Evolutionary conservation across 2,329 filamentous ascomycete genomes (phyloP), one percentile per base, ranked within the genome.

Genomic region (Cadophora malorum): DNA sequence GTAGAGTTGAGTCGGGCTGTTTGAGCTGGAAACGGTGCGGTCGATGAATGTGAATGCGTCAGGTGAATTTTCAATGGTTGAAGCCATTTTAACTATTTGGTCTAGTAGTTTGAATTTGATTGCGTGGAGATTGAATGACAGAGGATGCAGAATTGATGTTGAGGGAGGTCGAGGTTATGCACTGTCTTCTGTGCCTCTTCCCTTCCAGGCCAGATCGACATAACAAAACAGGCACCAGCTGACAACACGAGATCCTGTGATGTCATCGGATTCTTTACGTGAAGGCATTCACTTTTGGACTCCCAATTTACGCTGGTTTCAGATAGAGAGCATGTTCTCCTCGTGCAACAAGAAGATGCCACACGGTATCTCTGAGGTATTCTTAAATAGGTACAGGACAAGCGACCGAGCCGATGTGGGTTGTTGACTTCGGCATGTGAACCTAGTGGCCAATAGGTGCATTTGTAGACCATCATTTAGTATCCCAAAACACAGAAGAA

Each of bases 31-130:
- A 35, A 66, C 10, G 12, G 64, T 58, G 25, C 64, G 58, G 47
- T 66, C 64, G 49, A 66, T 63, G 49, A 45, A 66, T 21, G 64
- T 66, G 49, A 66, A 66, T 7, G 56, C 47, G 4, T 66, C 64
- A 21, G 14, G 16, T n/a, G 10, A 14, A 38, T 19, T 19, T 50
- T 47, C 59, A 3, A 58, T 52, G 16, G n/a, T 56, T 50, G 64
- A 66, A 56, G 64, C 49, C 64, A 66, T 66, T 38, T 38, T 14
- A 2, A 14, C 2, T 38, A 14, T 38, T 14, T 14, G 35, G 7
- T 38, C 28, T 28, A 3, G 35, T 10, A 38, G 9, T 38, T 9
- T 38, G 12, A 38, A 38, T 38, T 4, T 55, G 23, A 56, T 64
- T 28, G 58, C 10, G 45, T 21, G 35, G 35, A 38, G 35, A 21